Conservation (phyloP, 1,284 basidiomycete genomes). For the Irpex sp. region DNA sequence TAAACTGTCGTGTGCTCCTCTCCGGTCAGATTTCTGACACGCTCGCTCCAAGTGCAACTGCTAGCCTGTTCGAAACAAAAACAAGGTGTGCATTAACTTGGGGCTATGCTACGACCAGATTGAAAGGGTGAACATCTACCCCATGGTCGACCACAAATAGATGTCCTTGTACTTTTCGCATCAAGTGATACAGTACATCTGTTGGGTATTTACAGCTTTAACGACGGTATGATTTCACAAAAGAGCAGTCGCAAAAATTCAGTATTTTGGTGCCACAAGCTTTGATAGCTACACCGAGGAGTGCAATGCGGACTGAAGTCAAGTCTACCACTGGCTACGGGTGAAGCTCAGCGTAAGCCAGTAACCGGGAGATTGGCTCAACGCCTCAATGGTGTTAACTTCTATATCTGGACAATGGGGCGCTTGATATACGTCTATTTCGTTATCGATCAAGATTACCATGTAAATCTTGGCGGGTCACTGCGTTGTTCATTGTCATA, state of each 20-base stretch:
- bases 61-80: background rate
- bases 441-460: no score
- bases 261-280: no score
- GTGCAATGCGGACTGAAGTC: no score
- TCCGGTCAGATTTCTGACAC: background rate
- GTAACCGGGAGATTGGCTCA: background rate
- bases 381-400: background rate
- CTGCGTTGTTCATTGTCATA: no score
- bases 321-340: no score
- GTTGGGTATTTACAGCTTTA: background rate
- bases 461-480: no score
- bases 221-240: background rate
- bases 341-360: background rate
- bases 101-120: background rate
- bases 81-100: background rate
- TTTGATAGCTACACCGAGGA: no score
- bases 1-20: background rate
- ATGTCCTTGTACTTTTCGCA: background rate
- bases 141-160: background rate
- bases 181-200: background rate
- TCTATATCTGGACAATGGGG: background rate
- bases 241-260: no score
- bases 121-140: background rate
- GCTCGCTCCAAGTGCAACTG: background rate
- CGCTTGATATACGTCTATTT: background rate